phyloP scores from a whole-genome alignment of 768 basidiomycete genomes.

The Leccinum barrowsii region DNA sequence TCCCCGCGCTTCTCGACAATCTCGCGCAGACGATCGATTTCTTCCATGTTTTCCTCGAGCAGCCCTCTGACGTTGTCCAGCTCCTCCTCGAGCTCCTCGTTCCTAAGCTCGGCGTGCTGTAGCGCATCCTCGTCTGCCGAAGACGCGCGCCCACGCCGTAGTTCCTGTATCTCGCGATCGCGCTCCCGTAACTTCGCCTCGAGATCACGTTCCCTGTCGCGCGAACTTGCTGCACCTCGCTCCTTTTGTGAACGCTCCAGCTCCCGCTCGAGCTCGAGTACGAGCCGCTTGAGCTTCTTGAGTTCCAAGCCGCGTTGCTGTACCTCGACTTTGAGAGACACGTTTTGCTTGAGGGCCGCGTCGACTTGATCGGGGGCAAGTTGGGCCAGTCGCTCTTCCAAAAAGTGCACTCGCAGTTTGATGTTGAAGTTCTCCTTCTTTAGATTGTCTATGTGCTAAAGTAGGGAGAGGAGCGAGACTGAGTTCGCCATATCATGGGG shows the following conservation, averaged over 20 bases:
- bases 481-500: background rate
- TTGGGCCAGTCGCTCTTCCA: conserved; percentile 88
- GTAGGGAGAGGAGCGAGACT: background rate
- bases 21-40: conserved; percentile 70
- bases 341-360: conserved; percentile 87
- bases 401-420: conserved; percentile 92
- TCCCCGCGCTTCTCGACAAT: conserved; percentile 57
- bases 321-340: conserved; percentile 89
- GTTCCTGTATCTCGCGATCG: conserved; percentile 64
- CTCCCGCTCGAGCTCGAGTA: conserved; percentile 80
- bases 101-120: conserved; percentile 54
- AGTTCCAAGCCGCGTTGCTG: conserved; percentile 87
- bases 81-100: conserved; percentile 69
- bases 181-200: conserved; percentile 74
- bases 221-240: conserved; percentile 36
- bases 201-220: conserved; percentile 64
- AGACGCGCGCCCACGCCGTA: conserved; percentile 48
- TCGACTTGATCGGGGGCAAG: conserved; percentile 92
- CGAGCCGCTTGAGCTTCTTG: conserved; percentile 87
- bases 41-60: conserved; percentile 79
- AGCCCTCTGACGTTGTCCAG: conserved; percentile 66
- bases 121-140: conserved; percentile 48
- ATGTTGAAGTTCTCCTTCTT: conserved; percentile 98
- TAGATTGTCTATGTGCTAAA: conserved; percentile 87
- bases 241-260: conserved; percentile 64